Percentiles rank a stretch among this genome's conserved stretches.
Evolutionary conservation across 2,329 filamentous ascomycete genomes (phyloP).

Genomic region (Colletotrichum liriopes): DNA sequence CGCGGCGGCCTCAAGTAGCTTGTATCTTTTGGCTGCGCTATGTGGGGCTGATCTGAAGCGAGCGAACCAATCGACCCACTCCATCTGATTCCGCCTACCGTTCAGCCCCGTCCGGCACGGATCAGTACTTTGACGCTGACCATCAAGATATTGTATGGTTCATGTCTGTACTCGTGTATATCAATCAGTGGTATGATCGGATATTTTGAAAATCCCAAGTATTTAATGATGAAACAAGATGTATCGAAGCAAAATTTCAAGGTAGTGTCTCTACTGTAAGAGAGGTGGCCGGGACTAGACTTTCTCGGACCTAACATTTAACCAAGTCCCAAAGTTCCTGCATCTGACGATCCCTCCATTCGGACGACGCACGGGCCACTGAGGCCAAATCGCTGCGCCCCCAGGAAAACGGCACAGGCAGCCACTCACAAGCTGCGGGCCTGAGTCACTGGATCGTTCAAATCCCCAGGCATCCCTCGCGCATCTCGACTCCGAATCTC

Average conservation of each 20-base stretch:
- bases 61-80: slow-evolving; percentile 1
- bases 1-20: slow-evolving; percentile 41
- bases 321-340: slow-evolving; percentile 1
- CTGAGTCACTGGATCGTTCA: slow-evolving; percentile 37
- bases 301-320: slow-evolving; percentile 13
- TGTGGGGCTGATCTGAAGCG: background rate
- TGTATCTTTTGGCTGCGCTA: slow-evolving; percentile 14
- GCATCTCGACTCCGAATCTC: slow-evolving; percentile 8
- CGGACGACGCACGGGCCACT: slow-evolving; percentile 35
- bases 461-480: slow-evolving; percentile 43
- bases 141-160: background rate
- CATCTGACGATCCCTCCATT: background rate
- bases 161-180: too few relatives aligned
- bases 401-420: slow-evolving; percentile 25
- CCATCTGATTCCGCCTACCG: slow-evolving; percentile 22
- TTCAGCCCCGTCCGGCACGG: slow-evolving; percentile 27
- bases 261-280: background rate
- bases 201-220: too few relatives aligned
- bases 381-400: slow-evolving; percentile 43
- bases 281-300: accelerated
- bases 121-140: slow-evolving; percentile 1
- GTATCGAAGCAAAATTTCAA: too few relatives aligned
- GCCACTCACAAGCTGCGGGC: slow-evolving; percentile 21
- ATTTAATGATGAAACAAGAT: too few relatives aligned
- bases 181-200: too few relatives aligned